phyloP scores from a whole-genome alignment of 2,329 filamentous ascomycete genomes.

The Trichoderma guizhouense region DNA sequence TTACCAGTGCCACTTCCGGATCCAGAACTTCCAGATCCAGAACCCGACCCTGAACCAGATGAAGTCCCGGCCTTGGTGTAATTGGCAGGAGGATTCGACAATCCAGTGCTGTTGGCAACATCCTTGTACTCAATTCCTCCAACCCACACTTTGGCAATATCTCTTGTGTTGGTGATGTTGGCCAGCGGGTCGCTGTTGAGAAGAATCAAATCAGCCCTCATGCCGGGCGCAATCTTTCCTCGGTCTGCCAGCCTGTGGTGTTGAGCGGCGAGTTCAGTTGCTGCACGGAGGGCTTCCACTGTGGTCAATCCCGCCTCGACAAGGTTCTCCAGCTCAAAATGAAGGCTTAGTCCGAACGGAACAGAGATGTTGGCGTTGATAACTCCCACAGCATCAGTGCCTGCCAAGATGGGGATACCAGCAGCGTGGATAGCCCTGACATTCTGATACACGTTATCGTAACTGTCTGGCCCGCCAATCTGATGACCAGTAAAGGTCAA shows the following conservation, averaged over 20 bases:
- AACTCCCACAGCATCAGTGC: constrained; percentile 4
- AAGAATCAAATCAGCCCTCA: background rate
- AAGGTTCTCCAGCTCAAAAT: constrained; percentile 7
- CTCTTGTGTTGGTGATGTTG: background rate
- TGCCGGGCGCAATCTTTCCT: background rate
- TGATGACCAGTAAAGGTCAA: background rate
- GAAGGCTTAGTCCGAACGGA: background rate
- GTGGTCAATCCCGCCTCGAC: background rate
- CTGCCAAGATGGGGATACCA: constrained; percentile 7
- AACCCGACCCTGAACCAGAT: background rate
- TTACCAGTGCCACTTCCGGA: background rate
- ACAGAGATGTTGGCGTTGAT: constrained; percentile 1
- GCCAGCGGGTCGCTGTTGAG: background rate
- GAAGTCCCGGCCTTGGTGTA: background rate
- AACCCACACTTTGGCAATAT: constrained; percentile 2
- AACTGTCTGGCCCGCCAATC: background rate
- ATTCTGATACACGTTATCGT: background rate
- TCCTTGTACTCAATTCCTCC: constrained; percentile 9
- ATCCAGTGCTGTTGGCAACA: background rate
- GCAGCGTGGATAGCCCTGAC: background rate
- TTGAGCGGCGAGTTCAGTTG: background rate
- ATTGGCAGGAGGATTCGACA: background rate
- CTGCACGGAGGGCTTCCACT: background rate
- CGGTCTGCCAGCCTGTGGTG: background rate
- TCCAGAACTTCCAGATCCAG: background rate